Conservation (phyloP, 2,329 filamentous ascomycete species). For the Colletotrichum nymphaeae region DNA sequence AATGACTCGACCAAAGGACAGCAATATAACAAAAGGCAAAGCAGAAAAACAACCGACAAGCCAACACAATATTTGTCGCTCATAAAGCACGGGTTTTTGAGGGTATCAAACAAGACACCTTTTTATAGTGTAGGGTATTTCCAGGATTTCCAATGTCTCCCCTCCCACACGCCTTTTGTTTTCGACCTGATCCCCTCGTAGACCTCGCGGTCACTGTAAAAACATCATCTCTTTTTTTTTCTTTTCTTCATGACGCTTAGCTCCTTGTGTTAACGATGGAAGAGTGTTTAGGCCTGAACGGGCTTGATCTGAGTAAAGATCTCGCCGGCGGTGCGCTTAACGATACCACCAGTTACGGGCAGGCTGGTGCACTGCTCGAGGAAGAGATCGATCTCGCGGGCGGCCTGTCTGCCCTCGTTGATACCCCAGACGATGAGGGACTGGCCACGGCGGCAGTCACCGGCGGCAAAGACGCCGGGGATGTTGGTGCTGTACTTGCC, state of each 20-base stretch:
- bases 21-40: no score
- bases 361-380: conserved; percentile 83
- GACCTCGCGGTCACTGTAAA: background rate
- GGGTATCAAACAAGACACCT: conserved; percentile 10
- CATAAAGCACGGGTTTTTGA: background rate
- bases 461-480: conserved; percentile 90
- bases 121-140: conserved; percentile 11
- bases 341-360: conserved; percentile 91
- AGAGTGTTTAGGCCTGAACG: conserved; percentile 36
- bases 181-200: background rate
- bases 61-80: background rate
- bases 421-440: conserved; percentile 98
- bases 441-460: conserved; percentile 94
- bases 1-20: background rate
- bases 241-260: background rate
- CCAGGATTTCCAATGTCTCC: background rate
- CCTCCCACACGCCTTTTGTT: background rate
- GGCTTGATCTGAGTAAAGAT: conserved; percentile 58
- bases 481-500: conserved; percentile 92
- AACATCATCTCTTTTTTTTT: background rate
- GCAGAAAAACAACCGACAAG: background rate
- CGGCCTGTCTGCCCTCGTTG: conserved; percentile 94
- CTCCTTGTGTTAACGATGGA: background rate
- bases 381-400: conserved; percentile 90
- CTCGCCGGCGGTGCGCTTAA: conserved; percentile 84